Percentiles rank a stretch among this genome's conserved stretches.
These are phyloP conservation scores for Atkinsonella texensis DNA, from an alignment of 2,329 filamentous ascomycete genomes.

Conservation along the genomic window DNA sequence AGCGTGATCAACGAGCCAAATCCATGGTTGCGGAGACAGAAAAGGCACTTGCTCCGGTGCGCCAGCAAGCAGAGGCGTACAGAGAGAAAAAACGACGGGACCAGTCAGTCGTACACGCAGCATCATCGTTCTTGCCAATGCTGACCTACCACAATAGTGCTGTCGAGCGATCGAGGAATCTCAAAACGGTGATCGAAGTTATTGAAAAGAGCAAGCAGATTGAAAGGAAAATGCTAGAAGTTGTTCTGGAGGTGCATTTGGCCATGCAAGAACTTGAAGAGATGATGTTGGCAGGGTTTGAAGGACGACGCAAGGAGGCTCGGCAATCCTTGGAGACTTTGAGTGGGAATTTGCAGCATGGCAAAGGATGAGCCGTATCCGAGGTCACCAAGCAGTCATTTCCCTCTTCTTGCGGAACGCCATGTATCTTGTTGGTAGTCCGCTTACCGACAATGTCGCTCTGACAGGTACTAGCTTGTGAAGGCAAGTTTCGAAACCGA, in stretches of 20 bases:
- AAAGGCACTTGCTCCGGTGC: conserved; percentile 15
- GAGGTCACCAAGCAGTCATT: neutral
- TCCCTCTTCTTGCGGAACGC: neutral
- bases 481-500: neutral
- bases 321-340: conserved; percentile 6
- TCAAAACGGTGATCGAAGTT: conserved; percentile 12
- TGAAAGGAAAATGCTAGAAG: conserved; percentile 16
- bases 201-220: conserved; percentile 15
- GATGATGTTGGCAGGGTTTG: conserved; percentile 19
- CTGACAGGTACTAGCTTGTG: too few species aligned
- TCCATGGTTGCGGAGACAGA: conserved; percentile 13
- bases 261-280: conserved; percentile 14
- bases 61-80: conserved; percentile 10
- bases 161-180: conserved; percentile 6
- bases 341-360: neutral
- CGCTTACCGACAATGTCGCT: too few species aligned
- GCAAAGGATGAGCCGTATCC: neutral
- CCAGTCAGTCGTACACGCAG: conserved; percentile 9
- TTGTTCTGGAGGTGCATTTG: conserved; percentile 12
- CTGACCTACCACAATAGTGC: conserved; percentile 8
- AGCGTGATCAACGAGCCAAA: conserved; percentile 17
- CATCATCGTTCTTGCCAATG: neutral
- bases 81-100: conserved; percentile 13
- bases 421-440: neutral
- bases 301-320: conserved; percentile 15